Percentiles rank a stretch among this genome's conserved stretches.
Conservation (phyloP, 345 rosid species). For the Populus alba region DNA sequence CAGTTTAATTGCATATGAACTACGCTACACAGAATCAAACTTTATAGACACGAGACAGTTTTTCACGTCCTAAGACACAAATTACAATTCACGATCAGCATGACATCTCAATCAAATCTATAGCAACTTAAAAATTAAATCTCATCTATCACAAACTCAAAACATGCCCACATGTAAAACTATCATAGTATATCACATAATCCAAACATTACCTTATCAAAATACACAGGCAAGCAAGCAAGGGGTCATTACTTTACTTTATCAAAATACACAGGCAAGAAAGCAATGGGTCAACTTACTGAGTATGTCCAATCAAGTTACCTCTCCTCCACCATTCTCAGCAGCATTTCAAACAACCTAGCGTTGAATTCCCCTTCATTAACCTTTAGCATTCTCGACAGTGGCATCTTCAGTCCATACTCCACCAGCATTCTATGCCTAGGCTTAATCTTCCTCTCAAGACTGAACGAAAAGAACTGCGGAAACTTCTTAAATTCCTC, state of each 20-base stretch:
- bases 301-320: not conserved
- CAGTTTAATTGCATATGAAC: not conserved
- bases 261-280: too few relatives aligned
- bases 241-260: too few relatives aligned
- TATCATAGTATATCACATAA: not conserved
- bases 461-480: conserved; percentile 85
- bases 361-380: conserved; percentile 73
- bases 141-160: not conserved
- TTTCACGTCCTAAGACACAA: not conserved
- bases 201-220: not conserved
- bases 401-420: conserved; percentile 51
- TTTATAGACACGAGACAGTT: too few relatives aligned
- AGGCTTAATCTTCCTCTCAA: conserved; percentile 82
- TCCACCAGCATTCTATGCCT: conserved; percentile 60
- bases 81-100: not conserved
- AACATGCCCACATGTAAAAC: not conserved
- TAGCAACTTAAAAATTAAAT: not conserved
- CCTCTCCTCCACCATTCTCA: conserved; percentile 31
- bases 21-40: not conserved
- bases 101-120: not conserved
- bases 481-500: conserved; percentile 68
- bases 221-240: not conserved
- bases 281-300: conserved; percentile 7
- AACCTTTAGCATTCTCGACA: conserved; percentile 71
- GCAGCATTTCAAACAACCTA: conserved; percentile 55